phyloP scores from a whole-genome alignment of 495 filamentous ascomycete genomes.

The Friedmanniomyces simplex region DNA sequence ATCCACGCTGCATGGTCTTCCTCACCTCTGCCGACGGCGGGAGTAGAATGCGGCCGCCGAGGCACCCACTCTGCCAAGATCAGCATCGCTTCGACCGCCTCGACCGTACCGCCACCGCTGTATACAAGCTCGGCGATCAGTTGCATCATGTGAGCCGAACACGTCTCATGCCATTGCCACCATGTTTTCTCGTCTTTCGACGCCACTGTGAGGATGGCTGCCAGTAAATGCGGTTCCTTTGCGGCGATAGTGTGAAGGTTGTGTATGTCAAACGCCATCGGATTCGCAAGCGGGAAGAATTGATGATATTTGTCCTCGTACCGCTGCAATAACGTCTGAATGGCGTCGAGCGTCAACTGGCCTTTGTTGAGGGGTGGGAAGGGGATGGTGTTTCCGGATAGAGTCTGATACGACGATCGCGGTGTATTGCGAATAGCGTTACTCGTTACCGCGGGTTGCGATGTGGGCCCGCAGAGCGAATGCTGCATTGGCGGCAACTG shows the following conservation, averaged over 20 bases:
- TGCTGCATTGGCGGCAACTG: constrained; percentile 16
- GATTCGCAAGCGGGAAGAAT: constrained; percentile 51
- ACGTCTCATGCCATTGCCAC: constrained; percentile 48
- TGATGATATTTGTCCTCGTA: constrained; percentile 40
- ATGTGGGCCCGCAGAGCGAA: not conserved
- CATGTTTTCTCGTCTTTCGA: constrained; percentile 50
- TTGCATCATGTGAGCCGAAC: constrained; percentile 53
- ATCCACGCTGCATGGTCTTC: constrained; percentile 59
- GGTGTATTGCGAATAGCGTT: not conserved
- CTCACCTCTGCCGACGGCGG: constrained; percentile 51
- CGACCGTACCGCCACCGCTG: constrained; percentile 47
- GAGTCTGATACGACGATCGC: not conserved
- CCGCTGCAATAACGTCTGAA: constrained; percentile 39
- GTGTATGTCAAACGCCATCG: constrained; percentile 42
- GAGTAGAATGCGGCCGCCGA: constrained; percentile 34
- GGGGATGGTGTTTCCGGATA: not conserved
- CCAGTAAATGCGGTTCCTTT: constrained; percentile 50
- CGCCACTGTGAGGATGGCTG: constrained; percentile 51
- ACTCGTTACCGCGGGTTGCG: not conserved
- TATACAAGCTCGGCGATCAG: constrained; percentile 49
- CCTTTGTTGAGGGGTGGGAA: constrained; percentile 34
- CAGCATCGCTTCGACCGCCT: constrained; percentile 52
- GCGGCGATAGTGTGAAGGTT: constrained; percentile 38
- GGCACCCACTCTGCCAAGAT: constrained; percentile 56
- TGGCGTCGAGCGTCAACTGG: constrained; percentile 37